Base-by-base conservation (phyloP, 1,284 basidiomycete genomes). In the Leccinum griseonigrum region DNA sequence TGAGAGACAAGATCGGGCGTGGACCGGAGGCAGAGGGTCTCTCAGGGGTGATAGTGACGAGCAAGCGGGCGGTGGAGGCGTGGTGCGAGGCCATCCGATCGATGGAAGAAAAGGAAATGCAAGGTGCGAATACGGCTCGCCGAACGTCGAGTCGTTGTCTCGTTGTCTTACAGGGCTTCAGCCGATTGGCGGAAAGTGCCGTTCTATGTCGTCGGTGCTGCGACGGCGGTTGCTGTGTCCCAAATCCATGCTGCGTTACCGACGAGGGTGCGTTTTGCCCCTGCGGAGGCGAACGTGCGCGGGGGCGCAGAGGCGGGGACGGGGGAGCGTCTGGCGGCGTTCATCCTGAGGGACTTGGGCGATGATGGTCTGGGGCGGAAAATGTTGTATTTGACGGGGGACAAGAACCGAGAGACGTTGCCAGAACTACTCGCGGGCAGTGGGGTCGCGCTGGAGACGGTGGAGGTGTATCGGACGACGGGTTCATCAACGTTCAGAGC, bases 361-460 rank as follows among this genome's bases (percentile, higher is more conserved):
- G 83, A 68, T 0, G 52, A 36, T 14, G 31, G 4, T 55, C 54
- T 54, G 61, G 68, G 36, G 2, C 68, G 63, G 48, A 77, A 67
- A 43, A 67, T 94, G 57, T 72, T 94, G 11, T 92, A 91, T 70
- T 79, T 94, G 8, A 89, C 84, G 5, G 91, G 91, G 16, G 92
- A 94, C 78, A 94, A 92, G 78, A 93, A 90, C 63, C 80, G 84
- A 16, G 90, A 92, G 65, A 87, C 84, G 0, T 72, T 94, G 2
- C 77, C 84, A 0, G 75, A 63, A 4, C 79, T 87, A 9, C 75
- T 94, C 40, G 61, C 67, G 0, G 76, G 76, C 0, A 81, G 76
- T 0, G 78, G 78, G 1, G 70, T 90, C 2, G 69, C 68, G 38
- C 71, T 88, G 29, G 73, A 79, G 14, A 65, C 77, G 16, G 67